phyloP scores from a whole-genome alignment of 306 rosid species.

The Acacia acuminata region DNA sequence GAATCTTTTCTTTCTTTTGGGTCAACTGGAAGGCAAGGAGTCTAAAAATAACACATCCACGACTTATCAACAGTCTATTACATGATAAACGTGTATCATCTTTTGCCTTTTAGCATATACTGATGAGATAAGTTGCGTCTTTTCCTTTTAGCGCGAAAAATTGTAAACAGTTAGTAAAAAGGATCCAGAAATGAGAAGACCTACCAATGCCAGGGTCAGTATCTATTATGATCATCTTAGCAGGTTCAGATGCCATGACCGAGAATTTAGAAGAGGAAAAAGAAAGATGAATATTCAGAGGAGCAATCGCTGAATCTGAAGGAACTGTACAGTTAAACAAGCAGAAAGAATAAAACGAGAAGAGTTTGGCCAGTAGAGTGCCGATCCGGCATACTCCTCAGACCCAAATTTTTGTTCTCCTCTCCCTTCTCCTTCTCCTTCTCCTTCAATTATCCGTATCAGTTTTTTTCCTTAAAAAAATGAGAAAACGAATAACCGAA shows the following conservation, averaged over 20 bases:
- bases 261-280: neutral
- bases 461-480: too few species aligned
- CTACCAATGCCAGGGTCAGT: slow-evolving; percentile 96
- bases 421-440: neutral
- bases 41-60: neutral
- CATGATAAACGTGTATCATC: neutral
- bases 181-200: slow-evolving; percentile 1
- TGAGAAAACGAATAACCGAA: too few species aligned
- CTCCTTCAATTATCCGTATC: too few species aligned
- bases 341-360: neutral
- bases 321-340: neutral
- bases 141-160: neutral
- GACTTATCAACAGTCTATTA: neutral
- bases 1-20: neutral
- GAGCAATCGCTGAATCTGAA: neutral
- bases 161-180: neutral
- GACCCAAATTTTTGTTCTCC: neutral
- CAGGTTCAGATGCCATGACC: slow-evolving; percentile 56
- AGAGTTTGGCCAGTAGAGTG: neutral
- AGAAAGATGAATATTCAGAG: neutral
- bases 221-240: slow-evolving; percentile 89
- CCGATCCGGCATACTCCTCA: neutral
- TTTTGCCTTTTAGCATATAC: neutral
- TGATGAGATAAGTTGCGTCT: neutral
- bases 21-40: neutral